These are phyloP conservation scores for Marasmius tenuissimus DNA, from an alignment of 1,284 basidiomycete genomes.

Conservation along the genomic window DNA sequence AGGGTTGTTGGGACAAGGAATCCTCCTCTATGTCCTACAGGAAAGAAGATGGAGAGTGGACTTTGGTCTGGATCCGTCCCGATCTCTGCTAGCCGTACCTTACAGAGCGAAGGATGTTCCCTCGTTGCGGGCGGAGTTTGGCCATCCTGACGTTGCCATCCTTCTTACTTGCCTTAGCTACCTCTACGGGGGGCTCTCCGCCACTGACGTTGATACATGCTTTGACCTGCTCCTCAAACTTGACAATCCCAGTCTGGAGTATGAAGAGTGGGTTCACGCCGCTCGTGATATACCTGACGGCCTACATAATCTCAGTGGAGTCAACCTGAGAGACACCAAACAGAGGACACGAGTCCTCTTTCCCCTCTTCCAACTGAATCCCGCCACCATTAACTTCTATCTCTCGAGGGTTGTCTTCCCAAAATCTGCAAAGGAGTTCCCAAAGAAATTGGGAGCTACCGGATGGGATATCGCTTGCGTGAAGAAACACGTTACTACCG, in stretches of 20 bases:
- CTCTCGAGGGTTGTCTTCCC: slow-evolving; percentile 49
- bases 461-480: slow-evolving; percentile 52
- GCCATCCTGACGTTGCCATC: slow-evolving; percentile 52
- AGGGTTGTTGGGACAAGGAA: slow-evolving; percentile 36
- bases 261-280: slow-evolving; percentile 39
- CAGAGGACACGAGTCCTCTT: neutral
- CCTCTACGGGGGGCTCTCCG: slow-evolving; percentile 48
- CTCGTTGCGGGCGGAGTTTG: slow-evolving; percentile 49
- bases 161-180: slow-evolving; percentile 51
- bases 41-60: slow-evolving; percentile 54
- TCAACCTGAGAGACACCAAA: slow-evolving; percentile 23
- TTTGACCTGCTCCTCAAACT: slow-evolving; percentile 41
- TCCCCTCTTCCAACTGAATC: slow-evolving; percentile 33
- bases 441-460: slow-evolving; percentile 44
- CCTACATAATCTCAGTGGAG: neutral
- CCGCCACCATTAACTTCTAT: slow-evolving; percentile 49
- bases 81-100: slow-evolving; percentile 52
- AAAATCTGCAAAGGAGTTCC: slow-evolving; percentile 48
- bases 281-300: slow-evolving; percentile 13
- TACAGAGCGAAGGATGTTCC: slow-evolving; percentile 56
- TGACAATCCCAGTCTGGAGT: slow-evolving; percentile 45
- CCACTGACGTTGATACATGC: slow-evolving; percentile 36
- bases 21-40: slow-evolving; percentile 41
- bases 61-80: slow-evolving; percentile 45
- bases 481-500: slow-evolving; percentile 38